Base-by-base conservation (phyloP, 306 rosid species). In the Trifolium dubium region DNA sequence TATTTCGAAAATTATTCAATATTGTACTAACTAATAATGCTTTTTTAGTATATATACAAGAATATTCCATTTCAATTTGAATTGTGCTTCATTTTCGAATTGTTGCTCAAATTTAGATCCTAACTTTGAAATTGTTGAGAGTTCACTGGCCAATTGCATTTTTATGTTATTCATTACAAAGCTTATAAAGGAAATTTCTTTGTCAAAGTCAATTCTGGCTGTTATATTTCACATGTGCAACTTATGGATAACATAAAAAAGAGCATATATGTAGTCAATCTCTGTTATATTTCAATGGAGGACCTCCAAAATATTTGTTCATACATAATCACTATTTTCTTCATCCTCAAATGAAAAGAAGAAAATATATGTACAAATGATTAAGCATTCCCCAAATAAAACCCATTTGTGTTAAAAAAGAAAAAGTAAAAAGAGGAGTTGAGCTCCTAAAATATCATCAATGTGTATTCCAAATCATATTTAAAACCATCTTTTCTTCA, bases 361-460 rank as follows among this genome's bases (percentile, higher is more conserved):
- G 68, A 64, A 60, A 43, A 29, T 10, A 62, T 10, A 40, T 71
- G 61, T 64, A 64, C 82, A 79, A 10, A 62, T 53, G 17, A 65
- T 54, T 64, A 64, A 71, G 47, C 59, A 44, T 23, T 10, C 17
- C 70, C 41, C 12, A 59, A 1, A 62, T 37, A 54, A 53, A 1
- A 58, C 23, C 53, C 3, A 62, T n/a, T 35, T 17, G 70, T 64
- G 18, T 64, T 3, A 12, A 10, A 13, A 23, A 6, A 4, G 2
- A 43, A 53, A n/a, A 9, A 2, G 40, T 9, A 12, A 44, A 12
- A 44, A 6, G 9, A 6, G 28, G 4, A 46, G 8, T 14, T 11
- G 44, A 34, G 58, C 17, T 65, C 49, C 55, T 44, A n/a, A 3
- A 53, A 13, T 43, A 34, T 19, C 14, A 11, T 7, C 60, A 71